Percentiles rank a stretch among this genome's conserved stretches.
phyloP scores from a whole-genome alignment of 2,329 filamentous ascomycete species.

The Pseudogymnoascus sp. region DNA sequence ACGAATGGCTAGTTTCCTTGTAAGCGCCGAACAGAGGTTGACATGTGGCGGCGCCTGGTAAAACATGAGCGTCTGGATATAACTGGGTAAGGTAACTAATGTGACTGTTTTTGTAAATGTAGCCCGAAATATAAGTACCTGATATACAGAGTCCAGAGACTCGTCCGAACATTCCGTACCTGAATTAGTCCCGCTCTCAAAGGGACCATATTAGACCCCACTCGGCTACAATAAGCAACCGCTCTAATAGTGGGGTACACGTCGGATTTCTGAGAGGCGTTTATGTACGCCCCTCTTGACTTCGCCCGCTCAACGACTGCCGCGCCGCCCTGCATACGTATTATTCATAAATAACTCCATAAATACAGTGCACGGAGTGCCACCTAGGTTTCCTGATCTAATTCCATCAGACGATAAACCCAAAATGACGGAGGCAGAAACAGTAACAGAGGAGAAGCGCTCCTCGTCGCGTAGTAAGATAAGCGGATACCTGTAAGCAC shows the following conservation, averaged over 20 bases:
- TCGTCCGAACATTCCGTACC: not conserved
- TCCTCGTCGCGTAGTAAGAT: not conserved
- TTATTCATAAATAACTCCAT: not conserved
- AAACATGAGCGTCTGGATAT: not conserved
- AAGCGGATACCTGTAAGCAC: not conserved
- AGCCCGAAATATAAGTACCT: not conserved
- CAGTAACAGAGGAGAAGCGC: slow-evolving; percentile 7
- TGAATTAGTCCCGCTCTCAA: not conserved
- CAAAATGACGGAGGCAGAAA: not conserved
- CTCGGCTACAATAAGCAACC: not conserved
- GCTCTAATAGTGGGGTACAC: not conserved
- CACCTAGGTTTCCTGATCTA: not conserved
- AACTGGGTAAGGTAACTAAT: not conserved
- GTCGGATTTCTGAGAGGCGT: not conserved
- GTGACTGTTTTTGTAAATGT: not conserved
- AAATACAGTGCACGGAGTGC: not conserved
- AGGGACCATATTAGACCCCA: not conserved
- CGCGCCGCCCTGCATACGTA: slow-evolving; percentile 3
- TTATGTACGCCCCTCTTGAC: slow-evolving; percentile 2
- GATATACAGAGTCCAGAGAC: not conserved
- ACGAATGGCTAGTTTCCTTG: not conserved
- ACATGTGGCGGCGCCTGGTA: not conserved
- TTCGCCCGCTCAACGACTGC: not conserved
- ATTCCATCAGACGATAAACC: not conserved
- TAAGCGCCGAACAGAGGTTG: not conserved